These are phyloP conservation scores for Cadophora luteo-olivacea DNA, from an alignment of 2,329 filamentous ascomycete genomes.

Conservation along the genomic window DNA sequence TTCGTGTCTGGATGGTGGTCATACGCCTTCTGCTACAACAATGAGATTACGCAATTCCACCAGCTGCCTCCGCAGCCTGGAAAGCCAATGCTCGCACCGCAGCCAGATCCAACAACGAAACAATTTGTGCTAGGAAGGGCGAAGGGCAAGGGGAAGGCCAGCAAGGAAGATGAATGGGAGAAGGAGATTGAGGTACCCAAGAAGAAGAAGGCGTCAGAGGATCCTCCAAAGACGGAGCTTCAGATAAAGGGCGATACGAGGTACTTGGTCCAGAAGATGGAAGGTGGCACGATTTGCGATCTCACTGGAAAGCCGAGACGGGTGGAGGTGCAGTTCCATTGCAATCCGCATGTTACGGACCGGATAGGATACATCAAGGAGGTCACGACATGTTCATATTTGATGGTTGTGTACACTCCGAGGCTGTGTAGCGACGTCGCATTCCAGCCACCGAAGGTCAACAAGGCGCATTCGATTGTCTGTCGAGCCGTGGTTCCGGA, in stretches of 20 bases:
- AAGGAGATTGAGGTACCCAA: constrained; percentile 40
- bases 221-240: constrained; percentile 53
- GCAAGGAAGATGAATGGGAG: constrained; percentile 45
- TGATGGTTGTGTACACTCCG: constrained; percentile 77
- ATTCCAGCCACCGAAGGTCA: constrained; percentile 71
- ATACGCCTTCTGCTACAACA: constrained; percentile 77
- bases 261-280: constrained; percentile 72
- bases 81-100: constrained; percentile 66
- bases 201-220: constrained; percentile 35
- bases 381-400: constrained; percentile 72
- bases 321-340: constrained; percentile 68
- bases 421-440: constrained; percentile 78
- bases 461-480: constrained; percentile 65
- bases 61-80: constrained; percentile 67
- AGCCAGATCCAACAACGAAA: constrained; percentile 67
- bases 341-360: constrained; percentile 67
- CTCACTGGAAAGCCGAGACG: constrained; percentile 70
- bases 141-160: constrained; percentile 39
- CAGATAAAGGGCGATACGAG: constrained; percentile 70
- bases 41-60: constrained; percentile 76
- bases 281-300: constrained; percentile 72
- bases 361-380: constrained; percentile 78
- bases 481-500: constrained; percentile 66
- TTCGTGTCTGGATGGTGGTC: constrained; percentile 78
- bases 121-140: constrained; percentile 69